These are phyloP conservation scores for Knoxdaviesia capensis DNA, from an alignment of 2,329 filamentous ascomycete species.

Conservation along the genomic window DNA sequence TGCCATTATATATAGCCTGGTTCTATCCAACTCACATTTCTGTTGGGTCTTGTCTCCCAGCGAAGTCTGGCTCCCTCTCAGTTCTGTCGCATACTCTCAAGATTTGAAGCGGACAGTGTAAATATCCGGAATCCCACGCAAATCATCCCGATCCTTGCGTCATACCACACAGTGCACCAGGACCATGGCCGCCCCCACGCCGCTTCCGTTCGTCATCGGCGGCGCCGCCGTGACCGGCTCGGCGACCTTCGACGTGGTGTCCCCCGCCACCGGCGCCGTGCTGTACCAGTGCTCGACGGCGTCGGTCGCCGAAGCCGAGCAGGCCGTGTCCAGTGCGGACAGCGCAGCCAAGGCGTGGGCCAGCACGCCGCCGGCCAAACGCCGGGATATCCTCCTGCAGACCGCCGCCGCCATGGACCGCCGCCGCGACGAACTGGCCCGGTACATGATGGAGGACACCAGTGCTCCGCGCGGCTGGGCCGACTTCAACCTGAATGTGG, in stretches of 20 bases:
- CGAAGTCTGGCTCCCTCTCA: no score
- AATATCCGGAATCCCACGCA: no score
- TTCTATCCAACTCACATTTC: no score
- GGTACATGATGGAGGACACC: conserved; percentile 35
- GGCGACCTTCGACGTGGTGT: conserved; percentile 33
- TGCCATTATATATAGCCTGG: no score
- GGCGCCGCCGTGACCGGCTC: conserved; percentile 22
- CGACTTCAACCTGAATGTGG: conserved; percentile 16
- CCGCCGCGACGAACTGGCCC: conserved; percentile 36
- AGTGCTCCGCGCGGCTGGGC: conserved; percentile 17
- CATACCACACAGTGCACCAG: not conserved
- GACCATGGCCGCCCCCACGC: not conserved
- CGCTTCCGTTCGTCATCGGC: conserved; percentile 21
- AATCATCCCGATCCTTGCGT: no score
- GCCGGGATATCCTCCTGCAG: conserved; percentile 50
- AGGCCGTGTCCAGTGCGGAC: conserved; percentile 33
- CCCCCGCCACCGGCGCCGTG: conserved; percentile 29
- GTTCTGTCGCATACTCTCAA: no score
- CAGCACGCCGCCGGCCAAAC: conserved; percentile 34
- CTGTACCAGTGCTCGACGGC: conserved; percentile 36
- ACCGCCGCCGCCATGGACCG: conserved; percentile 43
- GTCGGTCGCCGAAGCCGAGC: conserved; percentile 30
- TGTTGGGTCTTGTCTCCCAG: no score
- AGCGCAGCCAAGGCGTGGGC: conserved; percentile 51
- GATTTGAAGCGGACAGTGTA: no score